phyloP scores from a whole-genome alignment of 257 asterid genomes.

The Solanum infundibuliforme region DNA sequence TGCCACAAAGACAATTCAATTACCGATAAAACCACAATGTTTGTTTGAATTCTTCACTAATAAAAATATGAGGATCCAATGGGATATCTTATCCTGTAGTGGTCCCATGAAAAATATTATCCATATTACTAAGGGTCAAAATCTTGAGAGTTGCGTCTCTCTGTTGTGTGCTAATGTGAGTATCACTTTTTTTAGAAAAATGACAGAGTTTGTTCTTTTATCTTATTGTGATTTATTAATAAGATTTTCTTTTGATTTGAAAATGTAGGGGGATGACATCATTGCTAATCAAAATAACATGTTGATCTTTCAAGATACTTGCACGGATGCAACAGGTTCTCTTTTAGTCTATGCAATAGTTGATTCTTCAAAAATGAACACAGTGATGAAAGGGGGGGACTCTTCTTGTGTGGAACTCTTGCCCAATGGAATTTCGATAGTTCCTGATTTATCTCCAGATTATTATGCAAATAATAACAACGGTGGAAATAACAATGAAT shows the following conservation, averaged over 20 bases:
- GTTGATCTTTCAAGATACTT: constrained; percentile 40
- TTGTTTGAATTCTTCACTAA: constrained; percentile 49
- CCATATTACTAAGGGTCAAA: constrained; percentile 46
- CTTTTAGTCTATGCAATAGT: constrained; percentile 48
- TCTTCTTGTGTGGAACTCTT: constrained; percentile 40
- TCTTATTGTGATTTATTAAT: constrained; percentile 21
- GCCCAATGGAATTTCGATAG: constrained; percentile 65
- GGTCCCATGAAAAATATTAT: constrained; percentile 47
- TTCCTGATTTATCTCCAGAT: constrained; percentile 33
- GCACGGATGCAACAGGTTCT: constrained; percentile 42
- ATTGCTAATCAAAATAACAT: constrained; percentile 20
- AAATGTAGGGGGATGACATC: constrained; percentile 23
- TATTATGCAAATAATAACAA: not conserved
- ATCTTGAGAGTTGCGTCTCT: constrained; percentile 35
- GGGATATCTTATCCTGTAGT: constrained; percentile 57
- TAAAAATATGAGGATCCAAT: constrained; percentile 40
- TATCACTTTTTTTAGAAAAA: not conserved
- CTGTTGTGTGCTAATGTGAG: constrained; percentile 25
- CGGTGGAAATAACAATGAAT: not conserved
- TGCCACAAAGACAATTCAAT: constrained; percentile 50
- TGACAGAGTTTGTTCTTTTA: not conserved
- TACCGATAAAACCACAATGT: constrained; percentile 38
- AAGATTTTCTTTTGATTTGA: not conserved
- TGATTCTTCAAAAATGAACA: constrained; percentile 31
- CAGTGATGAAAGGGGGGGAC: constrained; percentile 49